Evolutionary conservation across 2,329 filamentous ascomycete genomes (phyloP), one percentile per base, ranked within the genome.

Genomic region (Cucurbitaria berberidis): DNA sequence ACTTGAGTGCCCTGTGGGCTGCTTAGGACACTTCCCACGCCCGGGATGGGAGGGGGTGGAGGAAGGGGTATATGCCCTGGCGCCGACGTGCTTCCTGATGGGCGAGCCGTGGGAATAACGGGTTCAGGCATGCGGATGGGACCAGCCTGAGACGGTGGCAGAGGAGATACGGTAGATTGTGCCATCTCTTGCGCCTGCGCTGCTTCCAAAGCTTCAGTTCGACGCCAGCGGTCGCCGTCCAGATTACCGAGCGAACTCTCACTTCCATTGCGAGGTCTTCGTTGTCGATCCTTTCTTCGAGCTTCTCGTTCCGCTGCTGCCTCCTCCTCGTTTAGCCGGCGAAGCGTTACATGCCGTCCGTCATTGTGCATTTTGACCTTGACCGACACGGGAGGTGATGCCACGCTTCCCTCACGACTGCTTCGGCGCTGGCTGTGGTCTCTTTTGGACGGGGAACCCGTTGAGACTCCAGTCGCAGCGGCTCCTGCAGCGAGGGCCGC

Each of bases 281-380:
- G 59, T 26, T 76, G 67, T 13, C 80, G 73, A 41, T 83, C 82
- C 55, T 77, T 74, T 42, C 80, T 77, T 55, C 82, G 76, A 8
- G 81, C 81, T 60, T 84, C 82, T 24, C 84, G 81, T 57, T 83
- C 83, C 6, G 83, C 84, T 9, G 82, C 83, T 13, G 84, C 84
- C 76, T 87, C 85, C 72, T 86, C 81, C 62, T 86, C 83, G 10
- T 83, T 85, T 22, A 88, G 74, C 11, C 84, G 77, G 24, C 85
- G 79, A 7, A 88, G 77, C 2, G 86, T 88, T 30, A 88, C 84
- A 63, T 86, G 83, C 7, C 84, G 80, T 21, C 84, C 84, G 58
- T 87, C 84, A 52, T 83, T 81, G 70, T 87, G 84, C 80, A 87
- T 85, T 66, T 86, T 86, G 36, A 88, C 81, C 68, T 87, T 86